phyloP scores from a whole-genome alignment of 441 rosid genomes.

The Eruca vesicaria region DNA sequence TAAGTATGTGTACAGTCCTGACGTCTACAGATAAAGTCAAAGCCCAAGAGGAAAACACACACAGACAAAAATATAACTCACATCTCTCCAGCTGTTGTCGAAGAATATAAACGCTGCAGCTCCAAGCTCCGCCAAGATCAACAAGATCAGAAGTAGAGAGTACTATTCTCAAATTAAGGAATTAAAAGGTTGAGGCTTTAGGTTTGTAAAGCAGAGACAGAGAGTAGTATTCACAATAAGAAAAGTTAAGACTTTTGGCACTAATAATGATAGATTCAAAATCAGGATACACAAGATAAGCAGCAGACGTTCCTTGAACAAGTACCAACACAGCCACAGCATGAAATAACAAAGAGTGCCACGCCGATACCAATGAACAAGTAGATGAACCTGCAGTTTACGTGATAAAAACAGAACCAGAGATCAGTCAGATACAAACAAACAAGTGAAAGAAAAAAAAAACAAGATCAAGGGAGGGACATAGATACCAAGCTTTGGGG shows the following conservation, averaged over 20 bases:
- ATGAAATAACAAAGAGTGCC: conserved; percentile 80
- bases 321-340: conserved; percentile 86
- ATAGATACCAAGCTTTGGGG: conserved; percentile 92
- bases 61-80: conserved; percentile 36
- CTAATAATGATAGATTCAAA: background rate
- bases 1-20: background rate
- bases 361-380: conserved; percentile 86
- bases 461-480: background rate
- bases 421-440: background rate
- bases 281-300: conserved; percentile 89
- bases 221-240: conserved; percentile 71
- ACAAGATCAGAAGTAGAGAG: conserved; percentile 67
- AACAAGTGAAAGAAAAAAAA: background rate
- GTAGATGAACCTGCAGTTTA: conserved; percentile 97
- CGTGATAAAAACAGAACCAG: conserved; percentile 6
- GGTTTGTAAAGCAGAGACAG: conserved; percentile 45
- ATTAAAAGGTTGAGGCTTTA: conserved; percentile 21
- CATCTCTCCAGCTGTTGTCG: conserved; percentile 86
- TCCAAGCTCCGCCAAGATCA: conserved; percentile 91
- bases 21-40: background rate
- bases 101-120: conserved; percentile 89
- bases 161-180: conserved; percentile 83
- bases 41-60: background rate
- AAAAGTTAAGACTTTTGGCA: conserved; percentile 11
- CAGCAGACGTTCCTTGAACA: conserved; percentile 86